Evolutionary conservation across 192 early-diverging fungal genomes (phyloP).

Genomic region (Coemansia sp.): DNA sequence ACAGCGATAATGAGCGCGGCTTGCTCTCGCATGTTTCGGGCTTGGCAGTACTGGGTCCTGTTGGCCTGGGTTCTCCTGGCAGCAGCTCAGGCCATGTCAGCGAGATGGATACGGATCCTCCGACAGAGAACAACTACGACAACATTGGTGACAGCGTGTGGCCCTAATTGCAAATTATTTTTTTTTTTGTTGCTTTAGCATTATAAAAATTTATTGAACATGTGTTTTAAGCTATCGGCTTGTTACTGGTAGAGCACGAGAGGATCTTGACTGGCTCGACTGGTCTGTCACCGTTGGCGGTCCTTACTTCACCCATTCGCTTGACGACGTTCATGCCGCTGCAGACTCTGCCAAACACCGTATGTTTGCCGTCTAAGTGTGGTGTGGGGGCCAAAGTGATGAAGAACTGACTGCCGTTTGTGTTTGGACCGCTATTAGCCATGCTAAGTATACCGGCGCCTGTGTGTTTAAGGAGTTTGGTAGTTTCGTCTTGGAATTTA

Average conservation of each 20-base stretch:
- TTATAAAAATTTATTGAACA: background rate
- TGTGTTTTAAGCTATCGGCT: background rate
- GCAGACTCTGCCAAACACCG: conserved; percentile 89
- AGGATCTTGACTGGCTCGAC: conserved; percentile 28
- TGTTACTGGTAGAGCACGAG: background rate
- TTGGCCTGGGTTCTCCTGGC: conserved; percentile 12
- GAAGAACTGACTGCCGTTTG: conserved; percentile 84
- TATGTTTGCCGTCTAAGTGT: conserved; percentile 85
- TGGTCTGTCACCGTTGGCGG: conserved; percentile 69
- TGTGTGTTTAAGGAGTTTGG: conserved; percentile 73
- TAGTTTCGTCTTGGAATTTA: conserved; percentile 76
- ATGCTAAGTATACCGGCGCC: conserved; percentile 89
- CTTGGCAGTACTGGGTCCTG: conserved; percentile 16
- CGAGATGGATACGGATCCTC: conserved; percentile 25
- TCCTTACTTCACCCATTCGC: conserved; percentile 72
- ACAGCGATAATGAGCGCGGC: conserved; percentile 13
- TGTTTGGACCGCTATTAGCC: conserved; percentile 94
- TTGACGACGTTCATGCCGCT: conserved; percentile 81
- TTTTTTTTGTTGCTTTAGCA: background rate
- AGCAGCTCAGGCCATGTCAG: conserved; percentile 30
- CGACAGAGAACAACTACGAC: background rate
- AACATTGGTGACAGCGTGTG: background rate
- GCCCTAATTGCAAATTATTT: background rate
- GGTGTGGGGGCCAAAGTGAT: conserved; percentile 73
- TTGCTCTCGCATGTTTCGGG: conserved; percentile 12